These are phyloP conservation scores for Quercus tomentella DNA, from an alignment of 331 rosid genomes.

Conservation along the genomic window DNA sequence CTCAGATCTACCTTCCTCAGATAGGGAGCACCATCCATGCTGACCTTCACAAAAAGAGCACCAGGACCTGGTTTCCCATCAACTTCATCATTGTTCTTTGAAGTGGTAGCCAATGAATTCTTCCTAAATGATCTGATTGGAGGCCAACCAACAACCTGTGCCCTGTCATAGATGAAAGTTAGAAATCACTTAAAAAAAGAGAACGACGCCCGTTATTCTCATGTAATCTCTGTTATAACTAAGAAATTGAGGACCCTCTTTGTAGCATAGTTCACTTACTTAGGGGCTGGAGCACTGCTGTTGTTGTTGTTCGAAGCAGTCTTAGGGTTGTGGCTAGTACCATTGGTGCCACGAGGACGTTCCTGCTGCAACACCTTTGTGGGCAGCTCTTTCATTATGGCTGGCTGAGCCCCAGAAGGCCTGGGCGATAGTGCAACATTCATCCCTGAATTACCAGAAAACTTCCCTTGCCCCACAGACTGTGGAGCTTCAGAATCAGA, in stretches of 20 bases:
- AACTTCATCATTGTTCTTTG: constrained; percentile 86
- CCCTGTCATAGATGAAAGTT: constrained; percentile 40
- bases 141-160: constrained; percentile 98
- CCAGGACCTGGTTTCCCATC: constrained; percentile 79
- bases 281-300: constrained; percentile 71
- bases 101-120: constrained; percentile 61
- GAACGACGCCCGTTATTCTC: not conserved
- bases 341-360: constrained; percentile 50
- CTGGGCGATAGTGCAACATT: constrained; percentile 58
- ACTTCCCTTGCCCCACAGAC: constrained; percentile 54
- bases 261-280: constrained; percentile 48
- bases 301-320: constrained; percentile 40
- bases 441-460: constrained; percentile 52
- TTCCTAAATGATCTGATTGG: constrained; percentile 88
- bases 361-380: constrained; percentile 63
- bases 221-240: not conserved
- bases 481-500: constrained; percentile 33
- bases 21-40: constrained; percentile 99
- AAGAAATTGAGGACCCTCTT: not conserved
- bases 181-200: not conserved
- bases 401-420: constrained; percentile 56
- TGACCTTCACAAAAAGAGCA: constrained; percentile 83
- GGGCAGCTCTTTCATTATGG: constrained; percentile 46
- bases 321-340: constrained; percentile 39
- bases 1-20: constrained; percentile 88